These are phyloP conservation scores for Apiospora koreana DNA, from an alignment of 2,329 filamentous ascomycete species.

Conservation along the genomic window DNA sequence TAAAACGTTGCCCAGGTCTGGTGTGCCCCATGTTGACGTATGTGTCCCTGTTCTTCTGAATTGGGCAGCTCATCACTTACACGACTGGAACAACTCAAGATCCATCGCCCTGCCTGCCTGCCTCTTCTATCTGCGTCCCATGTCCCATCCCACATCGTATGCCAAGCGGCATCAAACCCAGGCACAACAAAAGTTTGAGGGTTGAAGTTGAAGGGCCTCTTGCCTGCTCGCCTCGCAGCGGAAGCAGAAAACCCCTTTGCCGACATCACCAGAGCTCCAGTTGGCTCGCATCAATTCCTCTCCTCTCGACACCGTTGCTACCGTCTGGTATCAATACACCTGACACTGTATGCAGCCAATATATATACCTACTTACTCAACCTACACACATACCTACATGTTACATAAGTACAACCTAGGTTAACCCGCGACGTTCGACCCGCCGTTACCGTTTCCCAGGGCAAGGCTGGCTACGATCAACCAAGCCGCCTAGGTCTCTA, in stretches of 20 bases:
- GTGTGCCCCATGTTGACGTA: neutral
- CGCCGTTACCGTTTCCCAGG: neutral
- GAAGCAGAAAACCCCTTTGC: neutral
- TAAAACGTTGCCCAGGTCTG: neutral
- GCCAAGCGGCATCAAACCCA: neutral
- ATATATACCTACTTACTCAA: neutral
- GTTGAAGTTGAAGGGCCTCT: neutral
- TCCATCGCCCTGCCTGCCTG: neutral
- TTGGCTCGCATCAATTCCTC: neutral
- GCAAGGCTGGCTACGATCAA: neutral
- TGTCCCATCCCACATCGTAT: no score
- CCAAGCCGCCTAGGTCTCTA: neutral
- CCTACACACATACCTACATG: neutral
- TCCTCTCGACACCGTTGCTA: neutral
- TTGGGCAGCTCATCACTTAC: neutral
- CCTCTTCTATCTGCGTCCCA: neutral
- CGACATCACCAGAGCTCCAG: neutral
- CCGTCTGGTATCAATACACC: neutral
- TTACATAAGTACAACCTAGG: neutral
- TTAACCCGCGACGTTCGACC: neutral
- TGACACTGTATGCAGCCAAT: neutral
- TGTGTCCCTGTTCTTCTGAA: neutral
- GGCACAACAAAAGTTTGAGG: neutral
- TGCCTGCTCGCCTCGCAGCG: neutral
- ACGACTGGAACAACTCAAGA: slow-evolving; percentile 2